These are phyloP conservation scores for Alternaria angustiovoidea DNA, from an alignment of 2,329 filamentous ascomycete genomes.

Conservation along the genomic window DNA sequence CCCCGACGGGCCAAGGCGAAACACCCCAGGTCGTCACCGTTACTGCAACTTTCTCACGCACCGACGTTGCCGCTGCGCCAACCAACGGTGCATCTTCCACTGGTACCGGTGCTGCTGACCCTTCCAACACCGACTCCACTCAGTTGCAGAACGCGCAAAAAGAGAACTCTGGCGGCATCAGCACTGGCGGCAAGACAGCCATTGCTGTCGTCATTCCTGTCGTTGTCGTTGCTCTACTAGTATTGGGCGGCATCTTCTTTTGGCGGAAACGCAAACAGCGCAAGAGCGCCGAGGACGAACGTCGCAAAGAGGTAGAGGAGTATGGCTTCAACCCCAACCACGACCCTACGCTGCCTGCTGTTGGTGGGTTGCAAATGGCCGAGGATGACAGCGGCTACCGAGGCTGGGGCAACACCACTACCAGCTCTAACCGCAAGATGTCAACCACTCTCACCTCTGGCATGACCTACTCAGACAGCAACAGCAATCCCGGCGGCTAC, in stretches of 20 bases:
- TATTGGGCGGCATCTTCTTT: constrained; percentile 78
- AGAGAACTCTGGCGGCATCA: constrained; percentile 56
- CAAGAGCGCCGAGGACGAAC: constrained; percentile 84
- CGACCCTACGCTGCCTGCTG: constrained; percentile 77
- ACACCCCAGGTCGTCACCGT: constrained; percentile 28
- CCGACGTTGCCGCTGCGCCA: constrained; percentile 11
- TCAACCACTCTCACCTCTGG: constrained; percentile 90
- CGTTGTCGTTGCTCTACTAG: constrained; percentile 81
- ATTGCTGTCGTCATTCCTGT: constrained; percentile 95
- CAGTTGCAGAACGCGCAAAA: constrained; percentile 22
- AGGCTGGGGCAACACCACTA: constrained; percentile 89
- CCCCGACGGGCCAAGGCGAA: constrained; percentile 27
- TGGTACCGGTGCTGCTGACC: constrained; percentile 11
- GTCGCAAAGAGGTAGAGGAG: constrained; percentile 95
- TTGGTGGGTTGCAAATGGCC: constrained; percentile 69
- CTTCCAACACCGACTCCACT: constrained; percentile 20
- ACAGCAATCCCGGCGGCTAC: constrained; percentile 63
- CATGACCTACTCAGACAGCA: constrained; percentile 73
- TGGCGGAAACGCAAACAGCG: constrained; percentile 90
- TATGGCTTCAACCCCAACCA: constrained; percentile 98
- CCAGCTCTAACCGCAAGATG: constrained; percentile 74
- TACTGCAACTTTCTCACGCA: constrained; percentile 23
- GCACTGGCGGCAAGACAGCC: constrained; percentile 76
- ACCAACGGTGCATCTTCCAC: constrained; percentile 13
- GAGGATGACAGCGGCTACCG: constrained; percentile 83